Conservation (phyloP, 2,329 filamentous ascomycete species). For the Colletotrichum sp. region DNA sequence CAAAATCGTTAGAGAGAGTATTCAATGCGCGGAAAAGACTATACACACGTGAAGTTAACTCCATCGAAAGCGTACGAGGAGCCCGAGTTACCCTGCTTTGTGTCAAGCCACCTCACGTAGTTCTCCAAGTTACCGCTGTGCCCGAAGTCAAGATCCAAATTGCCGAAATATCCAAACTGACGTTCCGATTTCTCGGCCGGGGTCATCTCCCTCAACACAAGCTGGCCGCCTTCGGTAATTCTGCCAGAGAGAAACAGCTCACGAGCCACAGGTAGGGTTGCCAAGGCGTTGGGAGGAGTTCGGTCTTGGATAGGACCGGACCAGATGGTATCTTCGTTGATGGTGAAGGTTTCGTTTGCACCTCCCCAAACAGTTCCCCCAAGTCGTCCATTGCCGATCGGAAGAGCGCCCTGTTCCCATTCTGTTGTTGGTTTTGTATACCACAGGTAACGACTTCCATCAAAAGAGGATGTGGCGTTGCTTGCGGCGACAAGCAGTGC, state of each 20-base stretch:
- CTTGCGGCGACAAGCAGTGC: background rate
- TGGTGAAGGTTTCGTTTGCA: constrained; percentile 42
- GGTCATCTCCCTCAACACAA: constrained; percentile 38
- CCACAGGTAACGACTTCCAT: constrained; percentile 5
- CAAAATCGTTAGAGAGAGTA: background rate
- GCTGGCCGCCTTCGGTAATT: constrained; percentile 39
- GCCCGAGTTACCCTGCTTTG: constrained; percentile 37
- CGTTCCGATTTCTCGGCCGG: constrained; percentile 40
- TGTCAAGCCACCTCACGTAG: constrained; percentile 45
- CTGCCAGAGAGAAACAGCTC: constrained; percentile 39
- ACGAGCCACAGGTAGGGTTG: constrained; percentile 37
- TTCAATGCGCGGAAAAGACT: background rate
- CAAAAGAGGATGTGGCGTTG: background rate
- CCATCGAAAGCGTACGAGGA: constrained; percentile 41
- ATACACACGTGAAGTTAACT: constrained; percentile 27
- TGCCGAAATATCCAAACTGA: constrained; percentile 40
- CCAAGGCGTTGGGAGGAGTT: constrained; percentile 39
- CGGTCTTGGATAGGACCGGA: constrained; percentile 49
- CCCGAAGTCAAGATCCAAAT: constrained; percentile 41
- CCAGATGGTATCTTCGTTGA: constrained; percentile 56
- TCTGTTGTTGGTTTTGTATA: background rate
- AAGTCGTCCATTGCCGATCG: constrained; percentile 53
- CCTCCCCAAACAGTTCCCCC: constrained; percentile 49
- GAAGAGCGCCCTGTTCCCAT: constrained; percentile 36
- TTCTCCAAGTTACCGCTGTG: constrained; percentile 31